Evolutionary conservation across 345 rosid genomes (phyloP), one percentile per base, ranked within the genome.

Genomic region (Gossypium ekmanianum): DNA sequence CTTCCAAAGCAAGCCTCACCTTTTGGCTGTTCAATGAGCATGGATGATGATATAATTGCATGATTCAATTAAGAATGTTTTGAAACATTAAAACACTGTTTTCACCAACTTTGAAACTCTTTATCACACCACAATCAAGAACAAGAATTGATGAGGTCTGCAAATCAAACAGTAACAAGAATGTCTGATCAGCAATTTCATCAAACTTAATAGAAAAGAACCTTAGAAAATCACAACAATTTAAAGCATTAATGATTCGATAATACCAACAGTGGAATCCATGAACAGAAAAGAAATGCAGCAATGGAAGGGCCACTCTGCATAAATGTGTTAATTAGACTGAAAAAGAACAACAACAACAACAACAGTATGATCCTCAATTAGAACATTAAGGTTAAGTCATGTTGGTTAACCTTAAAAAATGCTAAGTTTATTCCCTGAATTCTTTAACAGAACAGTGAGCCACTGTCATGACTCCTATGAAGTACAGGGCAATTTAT

Each of bases 41-140:
- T 5, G 97, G 97, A 80, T 94, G 98, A 80, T 92, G 97, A 86
- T 92, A 92, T 56, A 94, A 88, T 83, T 92, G 98, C 97, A 94
- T 91, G 79, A 68, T 82, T 83, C 65, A 58, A n/a, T 47, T 43
- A 65, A 45, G 6, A 18, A 20, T 3, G 1, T 43, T 50, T 24
- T 45, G 66, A 75, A 75, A 57, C 39, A 27, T 47, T 2, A 41
- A 17, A 2, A 41, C 55, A 13, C 17, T 14, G 54, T 43, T 56
- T 58, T 58, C 75, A 44, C 56, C 52, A 72, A 58, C 55, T 45
- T 20, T 47, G 43, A 59, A 45, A 22, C 68, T 61, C 29, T 45
- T n/a, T 12, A 34, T 34, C 41, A 34, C 67, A 16, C 16, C 39
- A 22, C 56, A 26, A 68, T 26, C 72, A 51, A 52, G 10, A 9